phyloP scores from a whole-genome alignment of 1,139 yeast genomes.

The Candida smagusa region DNA sequence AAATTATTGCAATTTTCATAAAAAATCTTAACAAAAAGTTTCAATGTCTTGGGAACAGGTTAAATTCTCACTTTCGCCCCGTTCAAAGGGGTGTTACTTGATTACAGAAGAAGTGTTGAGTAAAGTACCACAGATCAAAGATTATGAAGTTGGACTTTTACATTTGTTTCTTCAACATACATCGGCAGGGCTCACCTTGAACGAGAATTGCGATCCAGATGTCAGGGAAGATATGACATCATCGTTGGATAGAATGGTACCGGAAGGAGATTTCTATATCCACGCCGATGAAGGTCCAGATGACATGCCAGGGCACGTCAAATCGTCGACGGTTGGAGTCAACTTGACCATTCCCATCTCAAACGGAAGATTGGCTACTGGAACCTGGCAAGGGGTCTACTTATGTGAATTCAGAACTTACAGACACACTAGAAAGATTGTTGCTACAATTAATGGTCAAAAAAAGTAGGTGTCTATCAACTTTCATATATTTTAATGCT shows the following conservation, averaged over 20 bases:
- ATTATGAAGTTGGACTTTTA: constrained; percentile 61
- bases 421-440: constrained; percentile 59
- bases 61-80: constrained; percentile 53
- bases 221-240: constrained; percentile 67
- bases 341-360: constrained; percentile 64
- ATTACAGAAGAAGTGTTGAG: constrained; percentile 61
- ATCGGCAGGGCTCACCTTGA: constrained; percentile 70
- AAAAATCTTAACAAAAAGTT: background rate
- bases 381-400: constrained; percentile 87
- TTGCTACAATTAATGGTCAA: constrained; percentile 72
- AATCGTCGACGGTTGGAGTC: constrained; percentile 64
- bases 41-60: constrained; percentile 50
- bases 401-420: constrained; percentile 68
- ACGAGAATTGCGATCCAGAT: constrained; percentile 80
- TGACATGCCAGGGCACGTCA: constrained; percentile 81
- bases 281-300: constrained; percentile 79
- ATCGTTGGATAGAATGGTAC: constrained; percentile 62
- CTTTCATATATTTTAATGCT: constrained; percentile 34
- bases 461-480: constrained; percentile 19
- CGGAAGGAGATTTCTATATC: constrained; percentile 62
- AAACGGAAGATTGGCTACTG: constrained; percentile 65
- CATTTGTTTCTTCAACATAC: constrained; percentile 75
- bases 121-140: constrained; percentile 56
- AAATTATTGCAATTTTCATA: constrained; percentile 1
- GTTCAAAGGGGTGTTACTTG: constrained; percentile 66